Evolutionary conservation across 257 asterid genomes (phyloP), one percentile per base, ranked within the genome.

Genomic region (Lantana camara): DNA sequence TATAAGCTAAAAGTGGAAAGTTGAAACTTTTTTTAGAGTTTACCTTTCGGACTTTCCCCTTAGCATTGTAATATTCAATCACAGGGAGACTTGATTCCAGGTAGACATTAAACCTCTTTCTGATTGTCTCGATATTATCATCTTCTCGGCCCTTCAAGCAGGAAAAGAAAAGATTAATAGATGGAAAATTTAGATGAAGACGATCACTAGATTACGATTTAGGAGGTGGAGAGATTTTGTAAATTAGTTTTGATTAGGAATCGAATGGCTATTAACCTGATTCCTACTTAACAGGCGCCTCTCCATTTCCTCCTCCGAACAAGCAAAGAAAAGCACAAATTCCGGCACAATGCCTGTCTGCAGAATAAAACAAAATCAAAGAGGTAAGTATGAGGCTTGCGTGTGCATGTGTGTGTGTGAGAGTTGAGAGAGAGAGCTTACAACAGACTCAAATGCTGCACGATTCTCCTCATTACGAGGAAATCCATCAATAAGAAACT

Each of bases 401-500:
- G 48, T 12, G 48, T 3, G 15, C 2, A 13, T 24, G 38, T 30
- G 11, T 9, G 9, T 7, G 49, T 10, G 24, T 5, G 57, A 12
- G 22, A 16, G 47, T 48, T n/a, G 27, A 40, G 14, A 42, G 16
- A 38, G 57, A 7, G 24, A 37, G 65, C 89, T 84, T 78, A 88
- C 95, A 8, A 84, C 92, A 47, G 74, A 57, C 83, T 89, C 98
- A 77, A 91, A 91, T 40, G 91, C 86, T 47, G 89, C 90, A 66
- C 95, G 95, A 56, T 91, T 91, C 80, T 91, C 96, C 84, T 91
- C 96, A 66, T 88, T 89, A 49, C 98, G 95, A 54, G 96, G 98
- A 73, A 91, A 88, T 9, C 98, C 98, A 72, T 91, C 98, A 68
- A 91, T 89, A n/a, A 88, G 96, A 78, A 88, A 91, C 64, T 91